Base-by-base conservation (phyloP, 2,329 filamentous ascomycete species). In the Penicillium sp. region DNA sequence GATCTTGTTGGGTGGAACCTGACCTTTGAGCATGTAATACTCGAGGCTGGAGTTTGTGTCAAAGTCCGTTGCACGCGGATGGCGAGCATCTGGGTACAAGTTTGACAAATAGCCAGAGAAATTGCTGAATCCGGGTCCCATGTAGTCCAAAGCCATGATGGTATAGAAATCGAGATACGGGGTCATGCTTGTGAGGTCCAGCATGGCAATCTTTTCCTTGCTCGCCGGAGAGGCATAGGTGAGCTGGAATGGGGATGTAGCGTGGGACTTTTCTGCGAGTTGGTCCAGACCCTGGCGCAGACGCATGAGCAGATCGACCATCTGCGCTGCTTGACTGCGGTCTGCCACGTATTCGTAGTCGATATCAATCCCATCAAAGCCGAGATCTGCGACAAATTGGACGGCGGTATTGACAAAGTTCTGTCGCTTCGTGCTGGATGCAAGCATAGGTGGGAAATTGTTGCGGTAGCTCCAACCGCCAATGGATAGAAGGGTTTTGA, bases 281-380 rank as follows among this genome's bases (percentile, higher is more conserved):
- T 48, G 25, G 25, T 48, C 22, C 45, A 48, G 45, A 7, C 45
- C 15, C 45, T 48, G 45, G 25, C 45, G 45, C 45, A 48, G 11
- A n/a, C 45, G 45, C 22, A 5, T 25, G 20, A 48, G 25, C 20
- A 48, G 11, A 28, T 48, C 45, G 45, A 48, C 45, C 45, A 48
- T 48, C 45, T 48, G 45, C 28, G 45, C 45, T 14, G 45, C 45
- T 15, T 48, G 45, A 28, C 11, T 31, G 20, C 25, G 20, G 11
- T 48, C 45, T 15, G 45, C 45, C 25, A 48, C 45, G 22, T 48
- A 48, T 22, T 48, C 45, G 14, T 48, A 48, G 45, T 48, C 45
- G 45, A 48, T 48, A 31, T 48, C 45, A 15, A 48, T 34, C 10
- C 45, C 45, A 31, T 48, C 45, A n/a, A 48, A 48, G 22, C 45